Evolutionary conservation across 2,329 filamentous ascomycete genomes (phyloP).

Genomic region (Purpureocillium takamizusanense): DNA sequence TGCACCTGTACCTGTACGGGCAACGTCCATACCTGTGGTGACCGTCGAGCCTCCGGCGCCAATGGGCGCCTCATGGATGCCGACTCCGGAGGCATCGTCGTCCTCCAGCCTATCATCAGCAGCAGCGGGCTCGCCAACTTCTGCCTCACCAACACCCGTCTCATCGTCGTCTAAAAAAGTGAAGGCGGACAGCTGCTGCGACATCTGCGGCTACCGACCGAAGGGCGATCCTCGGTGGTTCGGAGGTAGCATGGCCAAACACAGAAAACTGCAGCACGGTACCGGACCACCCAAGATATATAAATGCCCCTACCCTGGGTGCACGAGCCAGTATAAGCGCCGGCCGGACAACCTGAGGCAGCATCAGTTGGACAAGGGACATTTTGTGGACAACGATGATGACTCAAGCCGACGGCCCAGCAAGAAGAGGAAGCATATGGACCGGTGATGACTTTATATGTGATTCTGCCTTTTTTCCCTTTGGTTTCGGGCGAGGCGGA

Average conservation of each 20-base stretch:
- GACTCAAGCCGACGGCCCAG: constrained; percentile 25
- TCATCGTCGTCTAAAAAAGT: constrained; percentile 12
- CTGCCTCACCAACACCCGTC: background rate
- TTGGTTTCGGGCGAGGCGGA: too few relatives aligned
- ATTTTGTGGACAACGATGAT: constrained; percentile 38
- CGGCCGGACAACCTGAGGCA: constrained; percentile 46
- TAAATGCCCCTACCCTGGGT: constrained; percentile 43
- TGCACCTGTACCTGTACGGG: background rate
- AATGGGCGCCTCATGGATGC: background rate
- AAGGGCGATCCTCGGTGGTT: constrained; percentile 51
- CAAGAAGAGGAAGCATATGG: constrained; percentile 36
- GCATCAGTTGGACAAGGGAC: constrained; percentile 47
- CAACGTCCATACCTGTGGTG: constrained; percentile 1
- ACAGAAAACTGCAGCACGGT: constrained; percentile 45
- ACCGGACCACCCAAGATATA: constrained; percentile 39
- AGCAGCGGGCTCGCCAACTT: background rate
- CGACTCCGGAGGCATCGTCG: background rate
- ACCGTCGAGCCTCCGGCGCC: constrained; percentile 5
- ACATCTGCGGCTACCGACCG: constrained; percentile 45
- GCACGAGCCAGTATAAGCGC: constrained; percentile 46
- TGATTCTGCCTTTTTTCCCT: too few relatives aligned
- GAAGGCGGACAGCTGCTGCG: constrained; percentile 37
- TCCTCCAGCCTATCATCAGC: background rate
- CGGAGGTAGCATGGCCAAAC: constrained; percentile 49
- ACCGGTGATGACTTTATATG: constrained; percentile 2